These are phyloP conservation scores for Penicillium sp. DNA, from an alignment of 2,329 filamentous ascomycete species.

Conservation along the genomic window DNA sequence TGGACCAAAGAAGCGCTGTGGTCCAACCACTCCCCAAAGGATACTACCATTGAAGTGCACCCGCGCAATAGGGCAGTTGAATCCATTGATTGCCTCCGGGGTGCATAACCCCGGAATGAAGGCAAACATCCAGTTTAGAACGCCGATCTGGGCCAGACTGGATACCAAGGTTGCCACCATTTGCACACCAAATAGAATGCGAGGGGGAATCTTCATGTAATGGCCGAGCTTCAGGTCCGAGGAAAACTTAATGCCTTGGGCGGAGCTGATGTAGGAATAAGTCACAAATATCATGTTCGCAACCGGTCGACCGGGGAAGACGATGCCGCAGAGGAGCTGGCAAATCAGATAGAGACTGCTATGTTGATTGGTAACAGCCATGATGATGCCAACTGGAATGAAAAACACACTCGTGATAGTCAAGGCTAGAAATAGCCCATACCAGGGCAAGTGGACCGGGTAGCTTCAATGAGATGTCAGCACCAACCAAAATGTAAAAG, in stretches of 20 bases:
- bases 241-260: constrained; percentile 85
- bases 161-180: constrained; percentile 64
- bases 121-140: constrained; percentile 86
- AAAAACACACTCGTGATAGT: constrained; percentile 77
- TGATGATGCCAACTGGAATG: constrained; percentile 87
- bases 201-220: constrained; percentile 62
- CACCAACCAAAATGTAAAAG: not conserved
- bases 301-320: constrained; percentile 81
- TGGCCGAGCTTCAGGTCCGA: constrained; percentile 76
- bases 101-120: constrained; percentile 78
- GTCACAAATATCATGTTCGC: constrained; percentile 94
- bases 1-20: constrained; percentile 75
- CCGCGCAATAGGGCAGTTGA: constrained; percentile 81
- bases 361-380: constrained; percentile 89
- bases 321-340: constrained; percentile 76
- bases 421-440: constrained; percentile 75
- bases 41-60: constrained; percentile 91
- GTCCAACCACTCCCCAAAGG: constrained; percentile 85
- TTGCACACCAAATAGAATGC: constrained; percentile 59
- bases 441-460: constrained; percentile 81
- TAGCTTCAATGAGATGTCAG: constrained; percentile 52
- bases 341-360: constrained; percentile 84
- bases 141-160: constrained; percentile 75
- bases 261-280: constrained; percentile 85
- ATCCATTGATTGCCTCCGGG: constrained; percentile 75